Evolutionary conservation across 1,284 basidiomycete species (phyloP).

Genomic region (Rhodotorula glutinis): DNA sequence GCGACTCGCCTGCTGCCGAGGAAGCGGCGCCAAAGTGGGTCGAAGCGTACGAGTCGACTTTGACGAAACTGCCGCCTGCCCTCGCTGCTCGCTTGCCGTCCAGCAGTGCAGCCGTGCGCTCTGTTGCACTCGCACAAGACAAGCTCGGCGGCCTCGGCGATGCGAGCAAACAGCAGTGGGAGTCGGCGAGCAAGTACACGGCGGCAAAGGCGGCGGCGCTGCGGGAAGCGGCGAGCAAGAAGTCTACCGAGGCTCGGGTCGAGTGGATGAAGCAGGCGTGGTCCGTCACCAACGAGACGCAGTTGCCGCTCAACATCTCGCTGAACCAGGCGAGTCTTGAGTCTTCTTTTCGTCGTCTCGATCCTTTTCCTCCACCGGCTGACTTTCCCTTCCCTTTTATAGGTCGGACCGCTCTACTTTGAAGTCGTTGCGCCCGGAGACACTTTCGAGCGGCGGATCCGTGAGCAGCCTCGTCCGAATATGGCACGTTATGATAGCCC

Average conservation of each 20-base stretch:
- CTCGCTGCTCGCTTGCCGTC: constrained; percentile 16
- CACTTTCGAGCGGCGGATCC: constrained; percentile 35
- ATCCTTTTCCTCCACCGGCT: too few species aligned
- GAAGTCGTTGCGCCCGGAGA: constrained; percentile 26
- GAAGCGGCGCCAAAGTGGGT: not conserved
- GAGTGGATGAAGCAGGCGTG: constrained; percentile 15
- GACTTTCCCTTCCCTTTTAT: too few species aligned
- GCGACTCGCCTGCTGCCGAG: too few species aligned
- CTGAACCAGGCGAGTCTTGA: constrained; percentile 23
- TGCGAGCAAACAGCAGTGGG: not conserved
- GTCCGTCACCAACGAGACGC: constrained; percentile 31
- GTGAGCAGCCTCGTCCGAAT: too few species aligned
- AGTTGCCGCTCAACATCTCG: constrained; percentile 34
- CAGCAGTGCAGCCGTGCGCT: not conserved
- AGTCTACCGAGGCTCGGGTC: not conserved
- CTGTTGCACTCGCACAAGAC: constrained; percentile 7
- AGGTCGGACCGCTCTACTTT: constrained; percentile 37
- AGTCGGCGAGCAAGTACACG: too few species aligned
- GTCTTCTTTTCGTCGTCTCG: too few species aligned
- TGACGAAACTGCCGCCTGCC: constrained; percentile 21
- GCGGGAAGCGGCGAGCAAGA: not conserved
- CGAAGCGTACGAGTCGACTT: constrained; percentile 17
- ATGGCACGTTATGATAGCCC: too few species aligned
- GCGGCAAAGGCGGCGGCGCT: not conserved
- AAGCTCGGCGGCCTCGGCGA: constrained; percentile 4